phyloP scores from a whole-genome alignment of 306 rosid species.

The Inga laurina region DNA sequence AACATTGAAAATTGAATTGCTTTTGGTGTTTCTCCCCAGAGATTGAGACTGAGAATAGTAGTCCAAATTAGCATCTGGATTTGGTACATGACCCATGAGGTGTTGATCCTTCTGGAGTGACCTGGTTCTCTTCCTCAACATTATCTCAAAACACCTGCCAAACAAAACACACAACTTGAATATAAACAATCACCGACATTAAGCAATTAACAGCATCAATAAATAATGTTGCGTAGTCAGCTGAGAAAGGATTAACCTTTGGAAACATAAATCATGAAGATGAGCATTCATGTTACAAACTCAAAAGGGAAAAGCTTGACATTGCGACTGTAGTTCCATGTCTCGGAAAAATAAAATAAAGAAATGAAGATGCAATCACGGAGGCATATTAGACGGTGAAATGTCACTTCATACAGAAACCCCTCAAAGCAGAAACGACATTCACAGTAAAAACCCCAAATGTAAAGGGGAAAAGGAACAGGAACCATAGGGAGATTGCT shows the following conservation, averaged over 20 bases:
- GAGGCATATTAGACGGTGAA: conserved; percentile 28
- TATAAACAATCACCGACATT: background rate
- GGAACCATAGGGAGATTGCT: conserved; percentile 5
- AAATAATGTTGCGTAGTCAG: background rate
- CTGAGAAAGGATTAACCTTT: conserved; percentile 34
- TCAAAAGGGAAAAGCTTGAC: background rate
- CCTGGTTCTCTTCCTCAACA: conserved; percentile 85
- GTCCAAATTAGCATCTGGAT: conserved; percentile 50
- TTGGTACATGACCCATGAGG: conserved; percentile 51
- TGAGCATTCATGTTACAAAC: background rate
- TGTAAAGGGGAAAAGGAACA: conserved; percentile 8
- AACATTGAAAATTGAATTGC: conserved; percentile 58
- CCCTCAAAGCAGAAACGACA: conserved; percentile 11
- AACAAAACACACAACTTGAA: conserved; percentile 3
- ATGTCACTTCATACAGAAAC: conserved; percentile 28
- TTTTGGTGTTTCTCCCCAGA: conserved; percentile 48
- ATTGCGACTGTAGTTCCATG: conserved; percentile 3
- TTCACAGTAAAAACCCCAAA: conserved; percentile 27
- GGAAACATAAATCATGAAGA: background rate
- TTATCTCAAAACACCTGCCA: conserved; percentile 54
- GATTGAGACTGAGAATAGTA: conserved; percentile 42
- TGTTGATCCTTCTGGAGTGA: conserved; percentile 74
- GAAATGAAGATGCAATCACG: conserved; percentile 26
- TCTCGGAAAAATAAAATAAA: conserved; percentile 24
- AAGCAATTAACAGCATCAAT: background rate